phyloP scores from a whole-genome alignment of 1,284 basidiomycete genomes.

The Trichosporon sp. region DNA sequence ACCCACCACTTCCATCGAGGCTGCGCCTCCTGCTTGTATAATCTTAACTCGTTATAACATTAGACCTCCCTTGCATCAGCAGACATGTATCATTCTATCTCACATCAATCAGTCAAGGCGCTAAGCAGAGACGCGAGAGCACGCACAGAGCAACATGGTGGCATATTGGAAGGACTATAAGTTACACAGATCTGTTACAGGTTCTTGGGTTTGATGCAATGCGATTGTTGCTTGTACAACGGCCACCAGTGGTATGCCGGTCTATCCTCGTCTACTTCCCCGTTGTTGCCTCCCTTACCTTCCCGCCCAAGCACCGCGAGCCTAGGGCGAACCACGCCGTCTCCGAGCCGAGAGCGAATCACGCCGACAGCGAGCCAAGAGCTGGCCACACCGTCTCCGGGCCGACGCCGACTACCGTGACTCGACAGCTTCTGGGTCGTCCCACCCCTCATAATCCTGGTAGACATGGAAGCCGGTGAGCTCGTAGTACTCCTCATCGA shows the following conservation, averaged over 20 bases:
- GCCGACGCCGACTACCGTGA: background rate
- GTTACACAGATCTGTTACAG: background rate
- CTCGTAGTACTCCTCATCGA: conserved; percentile 31
- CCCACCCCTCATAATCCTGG: conserved; percentile 27
- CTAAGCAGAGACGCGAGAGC: no score
- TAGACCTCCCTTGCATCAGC: background rate
- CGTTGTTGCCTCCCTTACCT: no score
- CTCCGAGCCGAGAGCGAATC: no score
- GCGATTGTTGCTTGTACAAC: background rate
- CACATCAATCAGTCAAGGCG: background rate
- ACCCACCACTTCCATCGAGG: background rate
- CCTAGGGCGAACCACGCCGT: no score
- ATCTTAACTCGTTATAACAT: conserved; percentile 9
- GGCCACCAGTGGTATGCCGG: background rate
- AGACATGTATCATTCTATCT: conserved; percentile 1
- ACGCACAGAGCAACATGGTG: background rate
- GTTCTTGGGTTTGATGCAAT: background rate
- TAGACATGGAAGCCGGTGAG: conserved; percentile 29
- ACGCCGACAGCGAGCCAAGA: no score
- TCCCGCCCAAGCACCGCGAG: no score
- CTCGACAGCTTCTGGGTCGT: conserved; percentile 21
- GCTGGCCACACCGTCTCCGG: no score
- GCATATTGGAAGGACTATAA: background rate
- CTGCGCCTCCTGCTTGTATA: conserved; percentile 11
- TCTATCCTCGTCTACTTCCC: background rate